Evolutionary conservation across 208 protist genomes (phyloP), one percentile per base, ranked within the genome.

Genomic region (Acanthamoeba triangularis): DNA sequence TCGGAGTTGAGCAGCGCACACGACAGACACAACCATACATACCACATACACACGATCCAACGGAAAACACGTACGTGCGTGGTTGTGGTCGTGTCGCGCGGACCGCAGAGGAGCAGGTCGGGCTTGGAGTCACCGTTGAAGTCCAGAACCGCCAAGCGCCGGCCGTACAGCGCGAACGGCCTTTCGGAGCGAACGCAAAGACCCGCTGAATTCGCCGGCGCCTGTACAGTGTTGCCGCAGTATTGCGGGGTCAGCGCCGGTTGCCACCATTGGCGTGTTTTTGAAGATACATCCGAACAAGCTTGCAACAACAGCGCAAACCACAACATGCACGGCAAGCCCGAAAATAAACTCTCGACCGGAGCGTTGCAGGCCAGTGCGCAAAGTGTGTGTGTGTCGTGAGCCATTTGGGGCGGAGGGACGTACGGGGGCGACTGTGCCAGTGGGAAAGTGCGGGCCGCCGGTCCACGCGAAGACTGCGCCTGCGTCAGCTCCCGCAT

Each of bases 121-220:
- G 49, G 11, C 7, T 20, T 10, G 30, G 61, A 61, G 78, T 93
- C 88, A 11, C 61, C 88, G 63, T 93, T 93, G 63, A 93, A 93
- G 88, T 93, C 88, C 10, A 93, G 65, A 4, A 33, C 14, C n/a
- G 65, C 37, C 20, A 30, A 18, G 6, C 28, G 44, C 30, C 3
- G 8, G 30, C 88, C 88, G 30, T 80, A 93, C 5, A 69, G 35
- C 7, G 88, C 88, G 33, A 30, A 63, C 14, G 44, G 80, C 49
- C 23, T 35, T 5, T 14, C 59, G 25, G 84, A 65, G 30, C 59
- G 63, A 16, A 90, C 6, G 8, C 84, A 90, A 7, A 41, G 37
- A 1, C 2, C 37, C 1, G 37, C 37, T 1, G 37, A 41, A 41
- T 41, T 41, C 37, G 37, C 37, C 37, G 37, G 37, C 1, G 37